These are phyloP conservation scores for Aureobasidium pullulans DNA, from an alignment of 2,329 filamentous ascomycete species.

Conservation along the genomic window DNA sequence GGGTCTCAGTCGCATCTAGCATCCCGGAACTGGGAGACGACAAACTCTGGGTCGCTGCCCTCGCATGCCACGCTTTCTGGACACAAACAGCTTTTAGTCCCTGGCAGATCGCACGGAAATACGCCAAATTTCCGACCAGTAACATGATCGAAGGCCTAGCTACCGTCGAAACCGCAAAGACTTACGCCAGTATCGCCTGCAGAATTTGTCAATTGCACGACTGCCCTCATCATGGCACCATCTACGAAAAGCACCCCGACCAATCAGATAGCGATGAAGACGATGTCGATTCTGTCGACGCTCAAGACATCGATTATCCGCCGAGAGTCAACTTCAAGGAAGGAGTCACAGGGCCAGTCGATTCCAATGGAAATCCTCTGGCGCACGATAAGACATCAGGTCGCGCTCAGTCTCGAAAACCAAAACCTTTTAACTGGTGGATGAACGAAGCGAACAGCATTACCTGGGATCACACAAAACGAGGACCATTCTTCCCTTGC, in stretches of 20 bases:
- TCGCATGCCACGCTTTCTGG: constrained; percentile 31
- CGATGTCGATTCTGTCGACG: constrained; percentile 19
- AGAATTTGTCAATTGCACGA: constrained; percentile 22
- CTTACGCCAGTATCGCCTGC: constrained; percentile 15
- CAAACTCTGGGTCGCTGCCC: constrained; percentile 26
- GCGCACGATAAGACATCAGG: not conserved
- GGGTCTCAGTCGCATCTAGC: constrained; percentile 25
- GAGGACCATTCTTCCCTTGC: constrained; percentile 57
- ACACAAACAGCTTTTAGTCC: constrained; percentile 30
- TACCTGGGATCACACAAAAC: constrained; percentile 30
- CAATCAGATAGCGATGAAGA: constrained; percentile 15
- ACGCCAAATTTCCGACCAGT: constrained; percentile 13
- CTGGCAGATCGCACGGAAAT: not conserved
- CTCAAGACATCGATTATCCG: constrained; percentile 26
- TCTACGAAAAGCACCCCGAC: constrained; percentile 24
- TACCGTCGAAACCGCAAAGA: constrained; percentile 1
- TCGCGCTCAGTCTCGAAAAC: not conserved
- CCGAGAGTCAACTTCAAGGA: constrained; percentile 24
- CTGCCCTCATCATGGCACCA: constrained; percentile 36
- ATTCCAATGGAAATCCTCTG: not conserved
- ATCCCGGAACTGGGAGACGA: constrained; percentile 23
- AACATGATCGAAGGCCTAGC: constrained; percentile 16
- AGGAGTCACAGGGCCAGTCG: constrained; percentile 16
- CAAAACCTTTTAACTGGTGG: constrained; percentile 7
- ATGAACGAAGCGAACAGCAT: constrained; percentile 16